Evolutionary conservation across 1,284 basidiomycete species (phyloP), one percentile per base, ranked within the genome.

Genomic region (Heliocybe sulcata): DNA sequence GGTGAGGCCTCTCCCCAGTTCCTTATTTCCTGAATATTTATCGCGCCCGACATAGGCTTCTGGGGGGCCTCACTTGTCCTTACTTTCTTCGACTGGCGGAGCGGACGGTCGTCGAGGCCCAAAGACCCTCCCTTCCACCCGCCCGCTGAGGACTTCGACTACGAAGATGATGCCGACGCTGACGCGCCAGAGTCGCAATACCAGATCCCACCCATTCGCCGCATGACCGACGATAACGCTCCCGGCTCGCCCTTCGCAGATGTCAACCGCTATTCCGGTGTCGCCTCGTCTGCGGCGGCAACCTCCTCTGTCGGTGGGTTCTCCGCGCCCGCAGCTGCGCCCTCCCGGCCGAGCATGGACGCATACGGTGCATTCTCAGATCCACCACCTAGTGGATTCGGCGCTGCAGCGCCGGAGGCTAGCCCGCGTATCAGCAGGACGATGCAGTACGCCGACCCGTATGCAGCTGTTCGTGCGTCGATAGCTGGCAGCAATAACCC

Each of bases 351-450:
- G 3, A 90, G 87, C 60, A 82, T 93, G 69, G 91, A 94, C 63
- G 83, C 82, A 8, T 93, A 94, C 63, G 92, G 92, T 51, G 91
- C 91, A 19, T 94, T 94, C 70, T 87, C 83, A 0, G 89, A 92
- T 65, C 89, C 89, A 27, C 79, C 86, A 0, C 89, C 90, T 0
- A 80, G 73, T 58, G 90, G 90, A 19, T 88, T 81, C 65, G 72
- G 74, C 52, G 57, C 62, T 11, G 60, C 68, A 2, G 59, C 65
- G 3, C 59, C 62, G 25, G 64, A 64, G 4, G 57, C 61, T 35
- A 57, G 61, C 35, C 57, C 25, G 63, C 71, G 6, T 70, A 72
- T 91, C 33, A 93, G 90, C 67, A 74, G 91, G 63, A 94, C 92
- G 53, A 93, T 94, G 91, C 85, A 92, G 70, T 91, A 89, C 64